Conservation (phyloP, 176 grass and related monocot genomes). For the Thinopyrum elongatum region DNA sequence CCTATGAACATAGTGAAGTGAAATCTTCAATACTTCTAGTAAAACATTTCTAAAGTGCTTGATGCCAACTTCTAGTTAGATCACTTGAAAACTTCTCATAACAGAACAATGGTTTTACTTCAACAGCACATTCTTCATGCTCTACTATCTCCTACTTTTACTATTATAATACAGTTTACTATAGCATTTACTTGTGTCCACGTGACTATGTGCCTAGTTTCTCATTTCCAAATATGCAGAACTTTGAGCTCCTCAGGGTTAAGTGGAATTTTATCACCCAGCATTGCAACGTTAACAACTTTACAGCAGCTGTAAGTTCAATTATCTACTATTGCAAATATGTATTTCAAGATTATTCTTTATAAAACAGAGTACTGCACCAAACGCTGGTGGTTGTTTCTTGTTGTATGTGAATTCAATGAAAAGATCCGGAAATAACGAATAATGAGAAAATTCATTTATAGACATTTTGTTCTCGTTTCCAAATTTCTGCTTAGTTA, state of each 20-base stretch:
- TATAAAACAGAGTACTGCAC: not conserved
- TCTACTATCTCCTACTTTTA: not conserved
- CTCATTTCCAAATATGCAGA: constrained; percentile 47
- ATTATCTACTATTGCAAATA: not conserved
- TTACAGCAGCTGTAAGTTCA: constrained; percentile 70
- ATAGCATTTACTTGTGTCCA: not conserved
- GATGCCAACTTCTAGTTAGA: not conserved
- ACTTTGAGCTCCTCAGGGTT: constrained; percentile 54
- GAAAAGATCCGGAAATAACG: too few species aligned
- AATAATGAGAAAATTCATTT: too few species aligned
- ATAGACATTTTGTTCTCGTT: too few species aligned
- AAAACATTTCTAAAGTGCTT: not conserved
- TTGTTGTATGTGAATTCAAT: too few species aligned
- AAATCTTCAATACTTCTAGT: not conserved
- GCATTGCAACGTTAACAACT: constrained; percentile 56
- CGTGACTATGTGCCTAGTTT: constrained; percentile 8
- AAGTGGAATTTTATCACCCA: constrained; percentile 65
- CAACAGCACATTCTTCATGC: not conserved
- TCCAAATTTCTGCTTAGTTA: too few species aligned
- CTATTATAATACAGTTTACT: constrained; percentile 11
- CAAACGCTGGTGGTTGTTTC: too few species aligned
- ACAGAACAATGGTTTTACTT: constrained; percentile 11
- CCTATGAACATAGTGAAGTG: not conserved
- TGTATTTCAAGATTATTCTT: not conserved
- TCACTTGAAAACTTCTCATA: not conserved